Evolutionary conservation across 2,329 filamentous ascomycete genomes (phyloP).

Genomic region (Coniochaeta sp.): DNA sequence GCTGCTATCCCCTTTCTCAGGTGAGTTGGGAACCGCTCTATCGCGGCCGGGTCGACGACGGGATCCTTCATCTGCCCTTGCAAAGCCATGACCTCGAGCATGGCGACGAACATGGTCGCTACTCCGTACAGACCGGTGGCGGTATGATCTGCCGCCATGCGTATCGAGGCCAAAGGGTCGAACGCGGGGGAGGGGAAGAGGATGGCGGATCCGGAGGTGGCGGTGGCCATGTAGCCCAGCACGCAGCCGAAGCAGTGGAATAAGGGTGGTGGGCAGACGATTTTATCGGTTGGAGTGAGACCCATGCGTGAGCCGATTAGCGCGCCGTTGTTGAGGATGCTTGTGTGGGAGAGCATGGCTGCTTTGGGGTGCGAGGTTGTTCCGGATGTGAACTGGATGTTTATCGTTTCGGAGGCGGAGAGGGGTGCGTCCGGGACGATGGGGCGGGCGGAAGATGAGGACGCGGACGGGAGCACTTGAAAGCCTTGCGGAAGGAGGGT

Average conservation of each 20-base stretch:
- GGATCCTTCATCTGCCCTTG: constrained; percentile 26
- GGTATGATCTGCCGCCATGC: constrained; percentile 43
- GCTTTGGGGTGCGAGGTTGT: constrained; percentile 89
- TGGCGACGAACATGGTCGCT: constrained; percentile 87
- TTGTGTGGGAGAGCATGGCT: constrained; percentile 76
- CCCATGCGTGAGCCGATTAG: constrained; percentile 83
- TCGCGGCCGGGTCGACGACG: constrained; percentile 9
- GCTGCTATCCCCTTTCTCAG: constrained; percentile 88
- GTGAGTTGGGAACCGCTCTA: constrained; percentile 20
- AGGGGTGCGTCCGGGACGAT: constrained; percentile 40
- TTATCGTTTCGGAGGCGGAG: constrained; percentile 65
- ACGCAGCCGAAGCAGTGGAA: constrained; percentile 91
- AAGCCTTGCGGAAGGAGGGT: constrained; percentile 26
- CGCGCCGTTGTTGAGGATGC: constrained; percentile 84
- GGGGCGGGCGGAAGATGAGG: constrained; percentile 17
- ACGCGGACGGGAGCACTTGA: not conserved
- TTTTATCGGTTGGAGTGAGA: constrained; percentile 63
- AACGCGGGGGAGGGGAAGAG: constrained; percentile 85
- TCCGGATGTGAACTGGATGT: constrained; percentile 94
- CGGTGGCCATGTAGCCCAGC: constrained; percentile 90
- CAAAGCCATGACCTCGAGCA: constrained; percentile 66
- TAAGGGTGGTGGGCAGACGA: constrained; percentile 79
- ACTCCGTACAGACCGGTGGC: constrained; percentile 76
- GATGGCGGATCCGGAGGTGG: constrained; percentile 70
- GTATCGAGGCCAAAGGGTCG: constrained; percentile 66